These are phyloP conservation scores for Hevea brasiliensis DNA, from an alignment of 345 rosid species.

Conservation along the genomic window DNA sequence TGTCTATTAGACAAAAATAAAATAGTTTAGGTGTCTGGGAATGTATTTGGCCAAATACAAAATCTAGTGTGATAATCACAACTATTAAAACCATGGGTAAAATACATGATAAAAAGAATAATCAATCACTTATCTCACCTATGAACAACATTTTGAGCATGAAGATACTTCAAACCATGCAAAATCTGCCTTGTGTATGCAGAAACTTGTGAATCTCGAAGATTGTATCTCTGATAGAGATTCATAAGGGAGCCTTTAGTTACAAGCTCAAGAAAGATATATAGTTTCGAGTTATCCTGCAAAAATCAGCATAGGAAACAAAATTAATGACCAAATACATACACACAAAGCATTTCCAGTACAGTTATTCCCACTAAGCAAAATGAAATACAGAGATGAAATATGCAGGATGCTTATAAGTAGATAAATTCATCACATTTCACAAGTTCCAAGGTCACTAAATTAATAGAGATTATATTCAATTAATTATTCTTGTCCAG, in stretches of 20 bases:
- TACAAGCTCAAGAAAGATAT: conserved; percentile 85
- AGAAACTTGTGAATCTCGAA: conserved; percentile 68
- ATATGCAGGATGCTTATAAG: not conserved
- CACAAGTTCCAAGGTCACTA: not conserved
- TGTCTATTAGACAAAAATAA: too few relatives aligned
- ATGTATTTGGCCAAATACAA: too few relatives aligned
- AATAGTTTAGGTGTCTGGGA: too few relatives aligned
- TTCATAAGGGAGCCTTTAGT: conserved; percentile 70
- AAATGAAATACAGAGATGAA: not conserved
- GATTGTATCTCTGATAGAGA: conserved; percentile 57
- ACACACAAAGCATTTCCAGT: not conserved
- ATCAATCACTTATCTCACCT: conserved; percentile 51
- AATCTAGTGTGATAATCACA: not conserved
- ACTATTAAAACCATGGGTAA: not conserved
- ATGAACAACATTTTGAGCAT: conserved; percentile 69
- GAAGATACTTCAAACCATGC: conserved; percentile 82
- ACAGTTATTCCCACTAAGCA: not conserved
- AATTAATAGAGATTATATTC: not conserved
- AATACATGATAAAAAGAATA: not conserved
- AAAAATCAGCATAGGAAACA: conserved; percentile 19
- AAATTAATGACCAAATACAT: not conserved
- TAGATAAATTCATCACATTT: not conserved
- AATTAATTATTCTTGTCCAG: too few relatives aligned
- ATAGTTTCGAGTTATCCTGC: conserved; percentile 77
- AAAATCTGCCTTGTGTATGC: conserved; percentile 82